These are phyloP conservation scores for Tilletiopsis washingtonensis DNA, from an alignment of 1,284 basidiomycete genomes.

Conservation along the genomic window DNA sequence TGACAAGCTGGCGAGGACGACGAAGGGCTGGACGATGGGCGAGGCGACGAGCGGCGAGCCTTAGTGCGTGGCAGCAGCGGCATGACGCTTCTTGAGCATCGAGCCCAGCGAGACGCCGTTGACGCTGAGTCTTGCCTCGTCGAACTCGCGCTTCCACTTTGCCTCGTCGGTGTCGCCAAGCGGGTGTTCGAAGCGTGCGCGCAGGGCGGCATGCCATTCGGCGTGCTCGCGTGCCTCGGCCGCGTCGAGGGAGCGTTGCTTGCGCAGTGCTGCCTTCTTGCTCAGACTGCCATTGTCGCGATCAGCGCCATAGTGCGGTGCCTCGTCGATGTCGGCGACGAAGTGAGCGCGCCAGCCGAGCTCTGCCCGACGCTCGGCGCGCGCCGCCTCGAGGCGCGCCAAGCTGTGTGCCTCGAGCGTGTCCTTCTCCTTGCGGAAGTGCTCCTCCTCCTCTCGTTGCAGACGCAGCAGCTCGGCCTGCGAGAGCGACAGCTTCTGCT, in stretches of 20 bases:
- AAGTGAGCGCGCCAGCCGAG: not conserved
- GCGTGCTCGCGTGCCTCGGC: not conserved
- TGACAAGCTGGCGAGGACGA: too few species aligned
- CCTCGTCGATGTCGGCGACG: not conserved
- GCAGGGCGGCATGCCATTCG: not conserved
- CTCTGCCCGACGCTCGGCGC: not conserved
- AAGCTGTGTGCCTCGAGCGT: not conserved
- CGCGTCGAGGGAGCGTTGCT: not conserved
- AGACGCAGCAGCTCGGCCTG: not conserved
- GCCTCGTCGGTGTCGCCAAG: not conserved
- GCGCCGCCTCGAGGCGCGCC: not conserved
- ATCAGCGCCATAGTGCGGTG: not conserved
- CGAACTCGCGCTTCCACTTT: not conserved
- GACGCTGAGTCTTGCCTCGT: not conserved
- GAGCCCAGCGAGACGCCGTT: not conserved
- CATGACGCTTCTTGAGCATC: not conserved
- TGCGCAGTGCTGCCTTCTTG: not conserved
- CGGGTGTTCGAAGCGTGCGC: not conserved
- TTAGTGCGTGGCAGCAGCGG: too few species aligned
- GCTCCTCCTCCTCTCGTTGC: not conserved
- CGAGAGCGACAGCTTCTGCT: not conserved
- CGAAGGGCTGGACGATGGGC: too few species aligned
- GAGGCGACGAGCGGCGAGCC: too few species aligned
- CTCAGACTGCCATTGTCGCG: not conserved
- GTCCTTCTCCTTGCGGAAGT: not conserved